Evolutionary conservation across 1,284 basidiomycete species (phyloP).

Genomic region (Boletus mariae): DNA sequence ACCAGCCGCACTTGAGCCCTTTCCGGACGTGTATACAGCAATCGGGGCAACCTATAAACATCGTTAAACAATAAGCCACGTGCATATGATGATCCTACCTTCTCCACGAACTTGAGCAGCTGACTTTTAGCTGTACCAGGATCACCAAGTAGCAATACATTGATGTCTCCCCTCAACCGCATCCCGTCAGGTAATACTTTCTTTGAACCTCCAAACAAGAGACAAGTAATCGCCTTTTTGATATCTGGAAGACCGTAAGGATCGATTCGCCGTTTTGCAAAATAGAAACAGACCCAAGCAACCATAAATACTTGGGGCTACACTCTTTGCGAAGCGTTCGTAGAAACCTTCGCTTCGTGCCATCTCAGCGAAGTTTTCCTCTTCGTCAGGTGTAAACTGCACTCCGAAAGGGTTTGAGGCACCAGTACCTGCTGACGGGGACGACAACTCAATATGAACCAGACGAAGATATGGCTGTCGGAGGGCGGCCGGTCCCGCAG

Average conservation of each 20-base stretch:
- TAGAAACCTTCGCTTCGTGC: slow-evolving; percentile 89
- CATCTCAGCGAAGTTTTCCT: slow-evolving; percentile 93
- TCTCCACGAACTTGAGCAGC: slow-evolving; percentile 97
- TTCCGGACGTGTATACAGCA: slow-evolving; percentile 97
- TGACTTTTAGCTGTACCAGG: slow-evolving; percentile 99
- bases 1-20: slow-evolving; percentile 97
- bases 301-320: slow-evolving; percentile 97
- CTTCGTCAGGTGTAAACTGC: slow-evolving; percentile 93
- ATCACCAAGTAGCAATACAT: slow-evolving; percentile 93
- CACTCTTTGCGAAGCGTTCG: slow-evolving; percentile 90
- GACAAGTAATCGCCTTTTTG: slow-evolving; percentile 94
- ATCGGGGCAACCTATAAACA: slow-evolving; percentile 82
- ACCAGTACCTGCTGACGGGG: slow-evolving; percentile 64
- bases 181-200: slow-evolving; percentile 98
- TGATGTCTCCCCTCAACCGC: slow-evolving; percentile 96
- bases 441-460: slow-evolving; percentile 87
- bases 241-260: slow-evolving; percentile 63
- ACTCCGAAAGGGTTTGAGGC: slow-evolving; percentile 75
- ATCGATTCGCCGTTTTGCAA: not conserved
- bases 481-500: slow-evolving; percentile 74
- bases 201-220: slow-evolving; percentile 97
- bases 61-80: not conserved
- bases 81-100: slow-evolving; percentile 47
- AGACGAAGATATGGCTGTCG: slow-evolving; percentile 94
- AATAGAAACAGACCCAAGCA: slow-evolving; percentile 66